Evolutionary conservation across 2,329 filamentous ascomycete species (phyloP), one percentile per base, ranked within the genome.

Genomic region (Rhexocercosporidium sp.): DNA sequence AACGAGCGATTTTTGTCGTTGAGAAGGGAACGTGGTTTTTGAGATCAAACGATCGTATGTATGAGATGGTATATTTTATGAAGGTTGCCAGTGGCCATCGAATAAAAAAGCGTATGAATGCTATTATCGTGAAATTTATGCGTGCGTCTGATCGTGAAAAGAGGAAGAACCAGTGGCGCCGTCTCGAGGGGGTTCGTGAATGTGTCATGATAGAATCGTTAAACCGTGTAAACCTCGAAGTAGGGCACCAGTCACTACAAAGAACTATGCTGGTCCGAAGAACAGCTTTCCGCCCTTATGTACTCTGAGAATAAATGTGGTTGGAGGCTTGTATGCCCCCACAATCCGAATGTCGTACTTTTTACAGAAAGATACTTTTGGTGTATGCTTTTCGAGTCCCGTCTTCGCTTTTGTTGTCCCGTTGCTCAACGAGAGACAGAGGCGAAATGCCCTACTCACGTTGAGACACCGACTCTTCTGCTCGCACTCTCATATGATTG

Each of bases 401-500:
- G 29, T 65, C 44, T 65, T 59, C 59, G 27, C 51, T 41, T 64
- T 66, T 54, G 59, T 57, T 57, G 31, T 39, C 18, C 41, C n/a
- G 29, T 59, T 6, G 37, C 49, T 20, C 44, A 29, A 51, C 44
- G 41, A 44, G 54, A 41, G 34, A 41, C 37, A 22, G 49, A 31
- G 39, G 46, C 22, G 20, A 22, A 29, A 22, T 20, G 25, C 47
- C 41, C 65, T 68, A 74, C 61, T 75, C 73, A 49, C 72, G 71
- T 14, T 71, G 72, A 34, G 69, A 56, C 7, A 76, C 70, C 5
- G 74, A 76, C 18, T 74, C 72, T 73, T 85, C 83, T 27, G 87
- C 85, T 70, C 88, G 84, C 68, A 86, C 85, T 73, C 86, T 87
- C 80, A 90, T 86, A 71, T 88, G 85, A 68, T 83, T 81, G 41